A percentile compares a stretch with the other conserved stretches of the same genome.
phyloP scores from a whole-genome alignment of 306 rosid species.

The Spatholobus suberectus region DNA sequence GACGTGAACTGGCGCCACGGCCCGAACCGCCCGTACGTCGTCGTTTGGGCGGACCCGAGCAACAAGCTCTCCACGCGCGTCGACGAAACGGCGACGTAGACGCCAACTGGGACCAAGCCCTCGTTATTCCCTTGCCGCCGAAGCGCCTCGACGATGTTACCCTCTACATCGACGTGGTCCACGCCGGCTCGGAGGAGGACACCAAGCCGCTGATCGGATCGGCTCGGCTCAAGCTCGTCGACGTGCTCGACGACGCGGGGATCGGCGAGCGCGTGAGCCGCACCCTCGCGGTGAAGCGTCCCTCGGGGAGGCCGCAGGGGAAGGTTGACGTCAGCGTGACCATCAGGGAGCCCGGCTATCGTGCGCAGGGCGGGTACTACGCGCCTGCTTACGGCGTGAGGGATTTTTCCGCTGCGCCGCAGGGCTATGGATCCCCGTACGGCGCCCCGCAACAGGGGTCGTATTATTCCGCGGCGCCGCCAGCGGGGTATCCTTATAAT shows the following conservation, averaged over 20 bases:
- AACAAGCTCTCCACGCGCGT: slow-evolving; percentile 57
- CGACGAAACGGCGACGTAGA: slow-evolving; percentile 69
- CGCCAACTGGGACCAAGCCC: slow-evolving; percentile 74
- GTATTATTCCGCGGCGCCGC: slow-evolving; percentile 36
- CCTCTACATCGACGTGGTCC: slow-evolving; percentile 73
- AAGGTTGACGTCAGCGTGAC: slow-evolving; percentile 64
- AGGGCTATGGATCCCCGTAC: slow-evolving; percentile 46
- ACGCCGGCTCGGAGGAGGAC: slow-evolving; percentile 66
- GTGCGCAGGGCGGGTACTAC: slow-evolving; percentile 49
- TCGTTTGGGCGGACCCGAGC: slow-evolving; percentile 79
- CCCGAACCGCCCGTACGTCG: slow-evolving; percentile 68
- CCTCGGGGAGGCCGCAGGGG: slow-evolving; percentile 87
- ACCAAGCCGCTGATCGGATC: slow-evolving; percentile 86
- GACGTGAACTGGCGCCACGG: slow-evolving; percentile 94
- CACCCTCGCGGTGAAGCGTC: slow-evolving; percentile 65
- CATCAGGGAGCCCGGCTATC: slow-evolving; percentile 54
- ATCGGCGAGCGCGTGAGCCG: slow-evolving; percentile 47
- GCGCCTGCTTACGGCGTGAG: slow-evolving; percentile 72
- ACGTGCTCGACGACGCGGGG: slow-evolving; percentile 62
- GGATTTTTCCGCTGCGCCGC: slow-evolving; percentile 47
- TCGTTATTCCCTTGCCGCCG: slow-evolving; percentile 53
- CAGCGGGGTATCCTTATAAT: slow-evolving; percentile 34
- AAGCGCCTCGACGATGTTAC: slow-evolving; percentile 63
- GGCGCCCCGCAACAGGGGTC: slow-evolving; percentile 43
- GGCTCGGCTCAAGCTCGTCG: slow-evolving; percentile 60